phyloP scores from a whole-genome alignment of 2,329 filamentous ascomycete genomes.

The Chrysosporium queenslandicum region DNA sequence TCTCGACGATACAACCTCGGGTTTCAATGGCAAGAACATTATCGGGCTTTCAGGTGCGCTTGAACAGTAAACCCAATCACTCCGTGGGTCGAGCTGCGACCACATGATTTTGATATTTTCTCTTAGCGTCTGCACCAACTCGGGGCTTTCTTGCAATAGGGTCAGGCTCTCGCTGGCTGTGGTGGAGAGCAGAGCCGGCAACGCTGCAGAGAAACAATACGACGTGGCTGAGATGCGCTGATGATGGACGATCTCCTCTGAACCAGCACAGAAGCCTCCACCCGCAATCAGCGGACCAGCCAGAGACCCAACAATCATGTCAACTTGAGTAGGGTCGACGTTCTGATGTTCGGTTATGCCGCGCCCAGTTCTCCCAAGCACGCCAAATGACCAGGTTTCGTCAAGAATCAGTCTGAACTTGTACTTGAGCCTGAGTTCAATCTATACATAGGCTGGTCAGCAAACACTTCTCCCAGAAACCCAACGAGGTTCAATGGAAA shows the following conservation, averaged over 20 bases:
- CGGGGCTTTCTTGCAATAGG: conserved; percentile 75
- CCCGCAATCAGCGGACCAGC: conserved; percentile 83
- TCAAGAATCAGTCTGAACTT: conserved; percentile 97
- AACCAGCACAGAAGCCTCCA: conserved; percentile 90
- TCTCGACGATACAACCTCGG: conserved; percentile 64
- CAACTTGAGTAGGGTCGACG: conserved; percentile 81
- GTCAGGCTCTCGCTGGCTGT: conserved; percentile 85
- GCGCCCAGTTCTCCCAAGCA: conserved; percentile 80
- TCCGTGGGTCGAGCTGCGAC: conserved; percentile 78
- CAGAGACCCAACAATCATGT: conserved; percentile 94
- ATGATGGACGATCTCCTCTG: conserved; percentile 85
- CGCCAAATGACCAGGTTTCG: conserved; percentile 94
- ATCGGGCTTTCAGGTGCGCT: conserved; percentile 78
- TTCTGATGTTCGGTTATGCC: conserved; percentile 95
- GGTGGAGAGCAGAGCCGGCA: conserved; percentile 90
- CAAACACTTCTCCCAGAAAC: conserved; percentile 5
- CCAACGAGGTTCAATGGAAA: conserved; percentile 11
- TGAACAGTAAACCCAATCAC: conserved; percentile 80
- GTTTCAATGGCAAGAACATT: conserved; percentile 72
- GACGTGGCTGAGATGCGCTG: conserved; percentile 86
- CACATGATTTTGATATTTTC: conserved; percentile 82
- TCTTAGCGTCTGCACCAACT: conserved; percentile 65
- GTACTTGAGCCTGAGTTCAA: conserved; percentile 90
- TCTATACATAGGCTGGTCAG: conserved; percentile 36
- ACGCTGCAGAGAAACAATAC: conserved; percentile 90